Conservation (phyloP, 2,329 filamentous ascomycete species). For the Pseudogymnoascus sp. region DNA sequence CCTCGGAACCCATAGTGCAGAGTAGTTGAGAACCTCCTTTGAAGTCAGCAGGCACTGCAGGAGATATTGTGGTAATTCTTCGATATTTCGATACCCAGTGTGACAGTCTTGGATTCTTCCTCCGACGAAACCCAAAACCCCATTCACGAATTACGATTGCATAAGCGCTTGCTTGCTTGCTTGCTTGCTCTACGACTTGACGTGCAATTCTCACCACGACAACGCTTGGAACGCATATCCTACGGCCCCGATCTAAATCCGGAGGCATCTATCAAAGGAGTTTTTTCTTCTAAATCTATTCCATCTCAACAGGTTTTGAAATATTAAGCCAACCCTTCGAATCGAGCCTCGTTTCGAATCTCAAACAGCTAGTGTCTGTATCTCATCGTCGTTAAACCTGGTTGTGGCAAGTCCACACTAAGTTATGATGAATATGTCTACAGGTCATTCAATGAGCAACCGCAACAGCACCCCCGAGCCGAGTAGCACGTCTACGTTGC, state of each 20-base stretch:
- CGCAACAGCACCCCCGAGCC: slow-evolving; percentile 96
- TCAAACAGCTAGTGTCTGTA: slow-evolving; percentile 17
- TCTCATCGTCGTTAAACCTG: slow-evolving; percentile 15
- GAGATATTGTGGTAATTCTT: slow-evolving; percentile 37
- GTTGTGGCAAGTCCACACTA: slow-evolving; percentile 6
- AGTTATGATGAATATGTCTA: slow-evolving; percentile 54
- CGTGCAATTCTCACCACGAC: slow-evolving; percentile 7
- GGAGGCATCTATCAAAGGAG: slow-evolving; percentile 1
- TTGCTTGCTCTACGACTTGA: slow-evolving; percentile 1
- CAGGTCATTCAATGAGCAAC: slow-evolving; percentile 65
- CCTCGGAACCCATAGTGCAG: slow-evolving; percentile 15
- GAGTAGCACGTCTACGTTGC: slow-evolving; percentile 69
- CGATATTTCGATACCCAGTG: slow-evolving; percentile 7
- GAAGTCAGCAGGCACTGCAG: slow-evolving; percentile 81
- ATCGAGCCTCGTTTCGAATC: slow-evolving; percentile 24
- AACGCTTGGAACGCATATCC: slow-evolving; percentile 3
- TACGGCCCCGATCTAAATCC: slow-evolving; percentile 2
- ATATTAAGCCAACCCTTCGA: not conserved
- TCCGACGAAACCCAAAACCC: not conserved
- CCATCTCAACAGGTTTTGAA: slow-evolving; percentile 4
- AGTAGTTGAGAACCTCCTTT: slow-evolving; percentile 47
- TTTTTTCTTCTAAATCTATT: slow-evolving; percentile 6
- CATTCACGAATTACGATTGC: slow-evolving; percentile 7
- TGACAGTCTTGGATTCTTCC: slow-evolving; percentile 29
- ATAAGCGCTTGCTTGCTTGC: slow-evolving; percentile 4